Percentiles rank a stretch among this genome's conserved stretches.
These are phyloP conservation scores for Penicillium sp. DNA, from an alignment of 2,329 filamentous ascomycete genomes.

Conservation along the genomic window DNA sequence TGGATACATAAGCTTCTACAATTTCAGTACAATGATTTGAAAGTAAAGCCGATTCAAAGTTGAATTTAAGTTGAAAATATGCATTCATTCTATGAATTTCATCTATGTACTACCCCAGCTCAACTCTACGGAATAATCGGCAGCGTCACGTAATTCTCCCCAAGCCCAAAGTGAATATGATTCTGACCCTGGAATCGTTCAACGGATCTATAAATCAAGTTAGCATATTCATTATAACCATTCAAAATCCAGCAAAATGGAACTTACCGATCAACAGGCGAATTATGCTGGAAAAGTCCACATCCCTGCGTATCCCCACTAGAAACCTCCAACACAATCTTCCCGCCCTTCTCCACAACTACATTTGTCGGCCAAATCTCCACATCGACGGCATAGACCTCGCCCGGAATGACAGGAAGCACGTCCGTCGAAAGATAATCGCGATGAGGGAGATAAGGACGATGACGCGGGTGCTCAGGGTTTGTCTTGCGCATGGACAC, in stretches of 20 bases:
- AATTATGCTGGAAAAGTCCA: constrained; percentile 50
- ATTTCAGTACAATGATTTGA: no score
- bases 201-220: constrained; percentile 34
- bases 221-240: not conserved
- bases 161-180: constrained; percentile 49
- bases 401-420: constrained; percentile 48
- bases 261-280: constrained; percentile 35
- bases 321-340: constrained; percentile 30
- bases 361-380: constrained; percentile 42
- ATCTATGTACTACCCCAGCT: not conserved
- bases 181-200: constrained; percentile 48
- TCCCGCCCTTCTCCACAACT: constrained; percentile 33
- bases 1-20: no score
- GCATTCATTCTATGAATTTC: not conserved
- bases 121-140: constrained; percentile 45
- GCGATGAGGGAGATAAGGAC: constrained; percentile 48
- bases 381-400: constrained; percentile 53
- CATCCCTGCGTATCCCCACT: constrained; percentile 53
- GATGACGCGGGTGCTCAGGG: constrained; percentile 43
- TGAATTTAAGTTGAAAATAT: not conserved
- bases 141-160: constrained; percentile 49
- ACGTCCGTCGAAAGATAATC: constrained; percentile 52
- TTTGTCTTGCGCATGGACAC: constrained; percentile 52
- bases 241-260: no score
- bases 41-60: no score